Base-by-base conservation (phyloP, 1,284 basidiomycete genomes). In the Wallemia ichthyophaga region DNA sequence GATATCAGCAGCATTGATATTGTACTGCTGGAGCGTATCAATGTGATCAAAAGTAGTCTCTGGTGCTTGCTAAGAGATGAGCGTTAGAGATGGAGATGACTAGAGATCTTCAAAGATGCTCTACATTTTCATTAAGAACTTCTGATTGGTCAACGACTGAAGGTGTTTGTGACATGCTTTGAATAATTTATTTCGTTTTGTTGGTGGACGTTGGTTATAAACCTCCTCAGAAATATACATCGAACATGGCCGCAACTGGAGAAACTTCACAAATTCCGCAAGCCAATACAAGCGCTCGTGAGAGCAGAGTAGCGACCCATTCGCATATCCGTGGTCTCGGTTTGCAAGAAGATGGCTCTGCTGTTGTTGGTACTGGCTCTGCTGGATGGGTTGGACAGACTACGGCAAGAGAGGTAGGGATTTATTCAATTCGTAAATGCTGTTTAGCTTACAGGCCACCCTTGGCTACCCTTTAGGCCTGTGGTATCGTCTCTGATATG, bases 301-400 rank as follows among this genome's bases (percentile, higher is more conserved):
- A 82, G 0, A 82, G 82, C n/a, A 77, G 86, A 48, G 85, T 92
- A 59, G 85, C 87, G 0, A 81, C 85, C 1, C 88, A 92, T 68
- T 91, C 86, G 0, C 88, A 92, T 69, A 92, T 92, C 71, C 94
- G 92, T 72, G 92, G 91, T 11, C 81, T 98, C 23, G 92, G 94
- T 3, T 74, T 98, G 58, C 82, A 78, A 33, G 72, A 83, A 59
- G 87, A 95, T 63, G 92, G 92, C 1, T 75, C 76, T 59, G 91
- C 88, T 0, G 73, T 75, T 33, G 69, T 74, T 15, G 81, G 83
- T 63, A 74, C 27, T 7, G 55, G 55, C 9, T 56, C 77, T 9
- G 82, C 84, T 61, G 92, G 94, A 0, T 95, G 96, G 68, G 78
- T 96, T 58, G 91, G 92, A 0, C 91, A 98, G 68, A 76, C 73